phyloP scores from a whole-genome alignment of 192 early-diverging fungal genomes.

The Rhizoclosmatium globosum region DNA sequence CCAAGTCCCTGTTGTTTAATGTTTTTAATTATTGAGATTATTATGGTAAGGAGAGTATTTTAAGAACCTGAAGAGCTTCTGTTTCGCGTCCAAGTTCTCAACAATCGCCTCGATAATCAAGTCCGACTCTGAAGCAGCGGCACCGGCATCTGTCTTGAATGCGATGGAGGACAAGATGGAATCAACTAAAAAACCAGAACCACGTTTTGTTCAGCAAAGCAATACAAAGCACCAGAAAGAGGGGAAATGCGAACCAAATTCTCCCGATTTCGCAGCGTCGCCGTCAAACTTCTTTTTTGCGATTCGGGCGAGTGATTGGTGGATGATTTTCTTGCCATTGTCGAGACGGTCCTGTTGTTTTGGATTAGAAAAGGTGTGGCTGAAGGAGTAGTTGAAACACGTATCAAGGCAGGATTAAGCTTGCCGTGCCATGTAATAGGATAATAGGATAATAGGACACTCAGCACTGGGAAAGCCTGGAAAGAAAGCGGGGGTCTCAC shows the following conservation, averaged over 20 bases:
- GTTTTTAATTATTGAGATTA: not conserved
- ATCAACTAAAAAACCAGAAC: slow-evolving; percentile 57
- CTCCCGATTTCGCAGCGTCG: slow-evolving; percentile 53
- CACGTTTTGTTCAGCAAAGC: not conserved
- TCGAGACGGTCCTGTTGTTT: slow-evolving; percentile 62
- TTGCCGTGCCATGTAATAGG: not conserved
- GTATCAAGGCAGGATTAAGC: not conserved
- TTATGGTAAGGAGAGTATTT: not conserved
- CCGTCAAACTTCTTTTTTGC: slow-evolving; percentile 90
- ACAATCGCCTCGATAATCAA: slow-evolving; percentile 96
- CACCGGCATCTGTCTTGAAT: slow-evolving; percentile 68
- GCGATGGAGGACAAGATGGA: slow-evolving; percentile 72
- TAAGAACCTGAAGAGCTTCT: slow-evolving; percentile 71
- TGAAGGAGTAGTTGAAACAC: not conserved
- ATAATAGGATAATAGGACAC: too few species aligned
- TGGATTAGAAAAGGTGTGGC: not conserved
- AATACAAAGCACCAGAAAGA: too few species aligned
- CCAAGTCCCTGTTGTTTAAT: slow-evolving; percentile 37
- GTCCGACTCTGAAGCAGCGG: slow-evolving; percentile 72
- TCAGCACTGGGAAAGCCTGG: too few species aligned
- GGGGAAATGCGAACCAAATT: slow-evolving; percentile 44
- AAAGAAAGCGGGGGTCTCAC: not conserved
- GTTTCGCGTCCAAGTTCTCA: slow-evolving; percentile 91
- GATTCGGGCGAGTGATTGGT: slow-evolving; percentile 82
- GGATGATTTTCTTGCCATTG: slow-evolving; percentile 86